Evolutionary conservation across 2,329 filamentous ascomycete species (phyloP), one percentile per base, ranked within the genome.

Genomic region (Penicillium sp.): DNA sequence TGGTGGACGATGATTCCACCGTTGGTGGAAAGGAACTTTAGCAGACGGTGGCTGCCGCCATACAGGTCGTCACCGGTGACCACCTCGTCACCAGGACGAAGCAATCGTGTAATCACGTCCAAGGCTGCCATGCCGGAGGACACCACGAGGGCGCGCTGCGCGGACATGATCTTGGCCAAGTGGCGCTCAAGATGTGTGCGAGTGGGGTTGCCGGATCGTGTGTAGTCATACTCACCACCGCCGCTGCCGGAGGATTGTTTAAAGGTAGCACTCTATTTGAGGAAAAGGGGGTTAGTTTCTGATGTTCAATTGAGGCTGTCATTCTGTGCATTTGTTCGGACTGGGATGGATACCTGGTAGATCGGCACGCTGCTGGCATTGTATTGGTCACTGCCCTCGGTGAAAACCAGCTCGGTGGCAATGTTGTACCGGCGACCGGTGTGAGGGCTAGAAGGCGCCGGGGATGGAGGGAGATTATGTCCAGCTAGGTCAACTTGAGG

Each of bases 91-190:
- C 93, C 93, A 0, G 93, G 92, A 52, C 87, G 84, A 42, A 99
- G 78, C 12, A 97, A 77, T 46, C 93, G 86, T 13, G 90, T 95
- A 60, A 99, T 96, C 56, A 99, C 92, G 72, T 99, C 93, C 64
- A 97, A 77, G 19, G 93, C 93, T 45, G 90, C 93, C 93, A 99
- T 99, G 50, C 93, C 93, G 1, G 92, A 97, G 46, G 91, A 90
- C 37, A 97, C 92, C 41, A 95, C 92, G 42, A 99, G 81, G 9
- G 89, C 89, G 49, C 95, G 87, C 63, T 84, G 84, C 38, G 93
- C 93, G 62, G 89, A 91, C 95, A 99, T 99, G 69, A 99, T 95
- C 81, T 99, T 99, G 65, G 95, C 93, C 62, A 99, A 78, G 72
- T 99, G 93, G 51, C 92, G 84, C 76, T 99, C 93, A 55, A 99